phyloP scores from a whole-genome alignment of 106 monocot genomes.

The Dioscorea alata region DNA sequence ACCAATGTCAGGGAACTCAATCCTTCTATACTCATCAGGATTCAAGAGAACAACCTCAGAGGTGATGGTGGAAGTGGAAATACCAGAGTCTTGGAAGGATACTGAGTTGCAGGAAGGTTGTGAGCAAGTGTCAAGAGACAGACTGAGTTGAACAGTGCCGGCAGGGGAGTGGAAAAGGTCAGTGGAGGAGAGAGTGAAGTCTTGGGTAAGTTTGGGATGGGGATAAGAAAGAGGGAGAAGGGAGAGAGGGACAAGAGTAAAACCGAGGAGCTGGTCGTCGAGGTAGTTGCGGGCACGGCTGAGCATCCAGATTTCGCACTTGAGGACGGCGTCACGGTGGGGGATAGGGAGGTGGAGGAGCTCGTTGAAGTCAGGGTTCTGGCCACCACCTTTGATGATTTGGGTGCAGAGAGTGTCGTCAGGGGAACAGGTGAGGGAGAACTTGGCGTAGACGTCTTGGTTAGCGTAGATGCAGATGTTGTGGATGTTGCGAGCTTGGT shows the following conservation, averaged over 20 bases:
- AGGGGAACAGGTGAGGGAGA: constrained; percentile 57
- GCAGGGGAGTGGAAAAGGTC: constrained; percentile 73
- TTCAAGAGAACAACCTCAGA: constrained; percentile 63
- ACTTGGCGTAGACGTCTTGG: constrained; percentile 72
- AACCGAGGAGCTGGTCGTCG: constrained; percentile 75
- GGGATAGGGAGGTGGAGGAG: constrained; percentile 20
- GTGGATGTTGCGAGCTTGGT: constrained; percentile 54
- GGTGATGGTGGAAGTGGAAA: constrained; percentile 23
- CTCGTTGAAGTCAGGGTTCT: constrained; percentile 54
- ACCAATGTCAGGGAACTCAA: constrained; percentile 43
- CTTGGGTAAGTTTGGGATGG: constrained; percentile 15
- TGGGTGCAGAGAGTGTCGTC: constrained; percentile 49
- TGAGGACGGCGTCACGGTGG: constrained; percentile 33
- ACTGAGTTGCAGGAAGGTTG: background rate
- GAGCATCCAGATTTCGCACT: constrained; percentile 72
- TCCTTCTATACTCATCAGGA: constrained; percentile 27
- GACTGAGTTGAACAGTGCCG: constrained; percentile 45
- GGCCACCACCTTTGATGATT: constrained; percentile 37
- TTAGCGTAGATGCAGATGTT: constrained; percentile 74
- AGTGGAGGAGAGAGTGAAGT: constrained; percentile 63
- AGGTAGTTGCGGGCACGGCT: constrained; percentile 44
- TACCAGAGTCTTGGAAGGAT: background rate
- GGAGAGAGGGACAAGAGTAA: constrained; percentile 54
- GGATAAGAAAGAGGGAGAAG: constrained; percentile 10
- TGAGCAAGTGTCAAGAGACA: constrained; percentile 14